Evolutionary conservation across 2,329 filamentous ascomycete genomes (phyloP).

Genomic region (Botrytis porri): DNA sequence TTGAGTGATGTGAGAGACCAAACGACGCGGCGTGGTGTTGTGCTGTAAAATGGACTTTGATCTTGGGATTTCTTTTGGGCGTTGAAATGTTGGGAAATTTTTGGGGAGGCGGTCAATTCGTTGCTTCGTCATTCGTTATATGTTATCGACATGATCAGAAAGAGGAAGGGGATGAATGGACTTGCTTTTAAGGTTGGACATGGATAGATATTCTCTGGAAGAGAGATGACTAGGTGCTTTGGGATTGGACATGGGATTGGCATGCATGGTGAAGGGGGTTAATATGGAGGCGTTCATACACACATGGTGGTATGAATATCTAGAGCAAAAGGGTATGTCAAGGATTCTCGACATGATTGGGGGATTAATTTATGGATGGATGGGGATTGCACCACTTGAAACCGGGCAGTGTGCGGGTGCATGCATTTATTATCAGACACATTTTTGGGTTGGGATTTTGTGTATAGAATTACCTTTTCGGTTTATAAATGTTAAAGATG

Average conservation of each 20-base stretch:
- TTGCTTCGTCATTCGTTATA: not conserved
- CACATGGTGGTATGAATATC: not conserved
- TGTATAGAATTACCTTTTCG: not conserved
- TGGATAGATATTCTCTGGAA: constrained; percentile 1
- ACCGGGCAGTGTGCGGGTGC: not conserved
- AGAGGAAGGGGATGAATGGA: not conserved
- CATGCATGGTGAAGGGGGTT: not conserved
- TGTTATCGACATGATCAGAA: not conserved
- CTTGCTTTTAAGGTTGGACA: not conserved
- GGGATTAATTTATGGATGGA: not conserved
- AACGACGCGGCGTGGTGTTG: too few species aligned
- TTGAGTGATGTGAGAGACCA: not conserved
- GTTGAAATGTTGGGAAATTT: not conserved
- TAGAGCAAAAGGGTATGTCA: not conserved
- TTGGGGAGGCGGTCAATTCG: not conserved
- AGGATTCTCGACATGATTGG: not conserved
- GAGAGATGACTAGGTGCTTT: not conserved
- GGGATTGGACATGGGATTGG: not conserved
- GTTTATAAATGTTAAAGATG: not conserved
- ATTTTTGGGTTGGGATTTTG: not conserved
- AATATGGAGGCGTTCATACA: not conserved
- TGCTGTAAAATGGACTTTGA: not conserved
- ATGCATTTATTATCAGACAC: not conserved
- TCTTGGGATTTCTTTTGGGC: not conserved
- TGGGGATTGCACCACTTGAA: not conserved